Evolutionary conservation across 129 eudicot genomes (phyloP), one percentile per base, ranked within the genome.

Genomic region (Escallonia rubra): DNA sequence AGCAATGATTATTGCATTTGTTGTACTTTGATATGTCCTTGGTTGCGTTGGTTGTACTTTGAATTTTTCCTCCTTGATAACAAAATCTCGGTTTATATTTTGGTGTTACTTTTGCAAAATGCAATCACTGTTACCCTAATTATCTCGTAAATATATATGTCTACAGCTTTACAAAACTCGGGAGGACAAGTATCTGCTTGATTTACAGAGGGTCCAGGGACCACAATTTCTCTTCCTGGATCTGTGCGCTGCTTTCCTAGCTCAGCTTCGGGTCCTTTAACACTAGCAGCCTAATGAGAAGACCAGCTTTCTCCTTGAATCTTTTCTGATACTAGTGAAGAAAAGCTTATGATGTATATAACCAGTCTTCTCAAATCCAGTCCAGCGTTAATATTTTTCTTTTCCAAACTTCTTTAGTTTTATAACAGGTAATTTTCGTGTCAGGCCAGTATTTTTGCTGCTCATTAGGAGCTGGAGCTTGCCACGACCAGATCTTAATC

Each of bases 231-330:
- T 86, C 41, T 93, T 93, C 70, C 81, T 93, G 74, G 95, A 89
- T 70, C 91, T 93, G 14, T 93, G 96, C 75, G 96, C 96, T 44
- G 95, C 96, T 12, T 92, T 92, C 72, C 98, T 92, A 45, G 95
- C 98, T 62, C 98, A 92, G 81, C 95, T 92, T 60, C 96, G 89
- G 3, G 98, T 92, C 7, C 91, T 86, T 47, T 88, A 78, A 80
- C 72, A 55, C 40, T 52, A 15, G 53, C 49, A 61, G 76, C 74
- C 76, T 57, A 63, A 78, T 58, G 71, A 55, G 77, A 67, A 77
- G 87, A 60, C 69, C 57, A 71, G 71, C 80, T 74, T 78, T 77
- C 67, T 77, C 68, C 62, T 14, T 70, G 76, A 72, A 71, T 65
- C 66, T 56, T 59, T 63, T 57, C 58, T 64, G 70, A 59, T 65